A percentile compares a stretch with the other conserved stretches of the same genome.
These are phyloP conservation scores for Boletus rubropictus DNA, from an alignment of 768 basidiomycete genomes.

Conservation along the genomic window DNA sequence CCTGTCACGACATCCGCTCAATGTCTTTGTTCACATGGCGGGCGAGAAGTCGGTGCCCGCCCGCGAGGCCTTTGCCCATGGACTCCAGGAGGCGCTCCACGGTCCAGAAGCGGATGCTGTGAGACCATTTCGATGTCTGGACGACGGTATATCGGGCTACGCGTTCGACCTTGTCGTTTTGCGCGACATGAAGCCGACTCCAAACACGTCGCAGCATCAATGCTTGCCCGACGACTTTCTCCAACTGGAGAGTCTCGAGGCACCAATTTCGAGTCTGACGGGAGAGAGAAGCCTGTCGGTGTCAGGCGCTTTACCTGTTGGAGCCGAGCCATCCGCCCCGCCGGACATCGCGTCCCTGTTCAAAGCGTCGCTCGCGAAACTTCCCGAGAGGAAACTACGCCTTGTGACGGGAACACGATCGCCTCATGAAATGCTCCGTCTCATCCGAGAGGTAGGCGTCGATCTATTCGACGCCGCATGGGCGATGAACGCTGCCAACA, in stretches of 20 bases:
- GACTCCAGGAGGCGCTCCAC: slow-evolving; percentile 50
- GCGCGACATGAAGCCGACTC: slow-evolving; percentile 20
- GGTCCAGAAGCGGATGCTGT: slow-evolving; percentile 50
- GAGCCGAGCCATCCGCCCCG: background rate
- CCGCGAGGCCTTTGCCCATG: slow-evolving; percentile 56
- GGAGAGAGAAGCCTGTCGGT: background rate
- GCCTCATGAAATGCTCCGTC: slow-evolving; percentile 71
- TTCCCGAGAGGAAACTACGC: slow-evolving; percentile 57
- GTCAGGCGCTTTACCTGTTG: background rate
- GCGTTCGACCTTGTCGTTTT: slow-evolving; percentile 60
- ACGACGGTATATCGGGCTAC: slow-evolving; percentile 69
- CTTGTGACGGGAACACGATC: slow-evolving; percentile 49
- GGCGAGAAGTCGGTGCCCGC: slow-evolving; percentile 55
- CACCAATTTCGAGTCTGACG: slow-evolving; percentile 5
- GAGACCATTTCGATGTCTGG: slow-evolving; percentile 48
- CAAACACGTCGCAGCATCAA: slow-evolving; percentile 15
- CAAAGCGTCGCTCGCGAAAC: slow-evolving; percentile 49
- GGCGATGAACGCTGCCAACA: slow-evolving; percentile 60
- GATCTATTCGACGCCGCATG: slow-evolving; percentile 75
- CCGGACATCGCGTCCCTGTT: slow-evolving; percentile 40
- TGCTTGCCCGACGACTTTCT: slow-evolving; percentile 11
- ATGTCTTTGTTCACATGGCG: slow-evolving; percentile 64
- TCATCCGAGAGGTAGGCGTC: slow-evolving; percentile 59
- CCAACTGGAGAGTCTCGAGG: slow-evolving; percentile 6
- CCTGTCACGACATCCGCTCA: slow-evolving; percentile 26